Conservation (phyloP, 2,329 filamentous ascomycete genomes). For the Cordyceps cateniannulata region DNA sequence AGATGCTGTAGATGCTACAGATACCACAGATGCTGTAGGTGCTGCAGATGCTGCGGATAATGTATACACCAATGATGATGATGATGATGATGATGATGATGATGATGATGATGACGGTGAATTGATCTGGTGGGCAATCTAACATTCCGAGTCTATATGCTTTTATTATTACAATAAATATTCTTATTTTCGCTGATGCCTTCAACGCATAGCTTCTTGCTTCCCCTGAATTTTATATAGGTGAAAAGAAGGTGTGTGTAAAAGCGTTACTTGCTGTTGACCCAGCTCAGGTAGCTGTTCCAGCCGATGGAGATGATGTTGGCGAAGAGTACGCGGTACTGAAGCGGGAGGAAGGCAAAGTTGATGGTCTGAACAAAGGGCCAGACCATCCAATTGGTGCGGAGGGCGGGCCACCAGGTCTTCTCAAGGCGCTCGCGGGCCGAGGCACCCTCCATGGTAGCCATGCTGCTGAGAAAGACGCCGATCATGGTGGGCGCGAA, state of each 20-base stretch:
- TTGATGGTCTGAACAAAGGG: slow-evolving; percentile 78
- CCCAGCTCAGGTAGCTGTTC: slow-evolving; percentile 59
- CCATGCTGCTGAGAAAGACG: slow-evolving; percentile 79
- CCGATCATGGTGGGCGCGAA: slow-evolving; percentile 82
- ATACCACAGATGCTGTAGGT: no score
- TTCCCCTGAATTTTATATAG: not conserved
- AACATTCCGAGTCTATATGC: slow-evolving; percentile 5
- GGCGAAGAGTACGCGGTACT: slow-evolving; percentile 78
- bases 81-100: no score
- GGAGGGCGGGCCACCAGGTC: slow-evolving; percentile 65
- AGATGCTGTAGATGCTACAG: no score
- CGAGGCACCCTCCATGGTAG: slow-evolving; percentile 63
- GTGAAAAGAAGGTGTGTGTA: not conserved
- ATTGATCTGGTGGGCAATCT: not conserved
- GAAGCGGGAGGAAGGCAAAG: slow-evolving; percentile 78
- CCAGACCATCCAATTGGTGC: slow-evolving; percentile 85
- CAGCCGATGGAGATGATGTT: slow-evolving; percentile 69
- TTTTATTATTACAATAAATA: slow-evolving; percentile 2
- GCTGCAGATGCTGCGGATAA: no score
- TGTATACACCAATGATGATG: no score
- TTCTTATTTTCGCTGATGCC: not conserved
- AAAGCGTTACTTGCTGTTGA: slow-evolving; percentile 41
- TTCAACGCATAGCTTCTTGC: not conserved
- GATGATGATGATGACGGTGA: no score
- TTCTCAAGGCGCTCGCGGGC: slow-evolving; percentile 61